phyloP scores from a whole-genome alignment of 2,329 filamentous ascomycete species.

The Ceratocystis colombiana region DNA sequence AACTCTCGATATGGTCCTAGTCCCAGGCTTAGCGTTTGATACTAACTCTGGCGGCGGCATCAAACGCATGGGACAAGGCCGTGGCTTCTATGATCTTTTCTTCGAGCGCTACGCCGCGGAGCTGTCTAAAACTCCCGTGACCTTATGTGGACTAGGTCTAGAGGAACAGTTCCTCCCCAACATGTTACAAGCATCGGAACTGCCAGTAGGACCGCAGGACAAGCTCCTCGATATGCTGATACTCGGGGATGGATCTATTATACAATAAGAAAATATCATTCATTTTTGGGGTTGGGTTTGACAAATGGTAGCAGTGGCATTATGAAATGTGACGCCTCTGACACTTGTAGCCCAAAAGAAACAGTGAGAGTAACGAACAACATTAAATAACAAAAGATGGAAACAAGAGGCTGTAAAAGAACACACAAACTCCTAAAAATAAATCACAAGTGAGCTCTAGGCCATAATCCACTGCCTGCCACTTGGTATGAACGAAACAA shows the following conservation, averaged over 20 bases:
- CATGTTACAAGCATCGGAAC: conserved; percentile 29
- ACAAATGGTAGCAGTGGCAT: conserved; percentile 3
- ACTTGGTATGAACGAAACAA: conserved; percentile 7
- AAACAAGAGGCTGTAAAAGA: conserved; percentile 18
- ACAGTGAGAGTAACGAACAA: conserved; percentile 9
- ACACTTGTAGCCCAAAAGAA: conserved; percentile 12
- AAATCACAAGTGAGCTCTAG: conserved; percentile 19
- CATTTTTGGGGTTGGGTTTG: neutral
- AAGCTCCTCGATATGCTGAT: conserved; percentile 18
- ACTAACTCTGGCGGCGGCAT: conserved; percentile 45
- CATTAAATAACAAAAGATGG: conserved; percentile 24
- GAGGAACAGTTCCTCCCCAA: conserved; percentile 67
- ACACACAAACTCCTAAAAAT: conserved; percentile 20
- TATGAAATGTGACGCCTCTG: neutral
- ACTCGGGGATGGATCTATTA: conserved; percentile 22
- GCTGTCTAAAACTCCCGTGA: conserved; percentile 30
- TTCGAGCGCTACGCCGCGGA: conserved; percentile 58
- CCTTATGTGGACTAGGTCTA: conserved; percentile 68
- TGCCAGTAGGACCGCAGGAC: conserved; percentile 19
- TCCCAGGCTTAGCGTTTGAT: conserved; percentile 92
- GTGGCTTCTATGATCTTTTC: conserved; percentile 95
- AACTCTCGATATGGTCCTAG: conserved; percentile 71
- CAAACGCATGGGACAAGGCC: conserved; percentile 79
- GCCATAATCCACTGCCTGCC: neutral
- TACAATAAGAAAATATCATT: conserved; percentile 3